These are phyloP conservation scores for Luffa aegyptiaca DNA, from an alignment of 306 rosid species.

Conservation along the genomic window DNA sequence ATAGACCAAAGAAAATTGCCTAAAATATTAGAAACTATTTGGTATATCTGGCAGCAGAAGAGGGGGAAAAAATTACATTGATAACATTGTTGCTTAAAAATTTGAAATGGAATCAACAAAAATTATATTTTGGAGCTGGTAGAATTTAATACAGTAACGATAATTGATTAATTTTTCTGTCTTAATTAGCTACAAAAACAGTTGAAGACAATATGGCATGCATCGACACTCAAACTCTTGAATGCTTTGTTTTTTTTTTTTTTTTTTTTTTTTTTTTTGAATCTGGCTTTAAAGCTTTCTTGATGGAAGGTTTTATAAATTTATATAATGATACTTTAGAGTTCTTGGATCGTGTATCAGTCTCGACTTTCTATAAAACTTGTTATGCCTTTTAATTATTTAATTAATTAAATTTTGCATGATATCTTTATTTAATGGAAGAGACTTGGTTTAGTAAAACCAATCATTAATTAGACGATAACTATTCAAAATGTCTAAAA, in stretches of 20 bases:
- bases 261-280: no score
- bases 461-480: background rate
- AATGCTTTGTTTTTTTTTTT: background rate
- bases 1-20: no score
- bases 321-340: background rate
- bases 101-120: no score
- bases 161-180: background rate
- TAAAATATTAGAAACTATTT: no score
- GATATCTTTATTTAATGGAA: background rate
- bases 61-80: no score
- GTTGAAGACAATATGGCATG: background rate
- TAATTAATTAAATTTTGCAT: background rate
- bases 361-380: background rate
- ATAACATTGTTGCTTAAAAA: no score
- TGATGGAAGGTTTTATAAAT: background rate
- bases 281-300: background rate
- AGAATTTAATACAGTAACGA: background rate
- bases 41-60: no score
- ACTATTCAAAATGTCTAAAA: background rate
- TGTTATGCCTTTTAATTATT: background rate
- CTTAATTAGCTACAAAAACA: background rate
- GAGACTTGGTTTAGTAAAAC: no score
- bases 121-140: no score
- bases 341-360: background rate
- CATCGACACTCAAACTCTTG: background rate